Percentiles rank a stretch among this genome's conserved stretches.
phyloP scores from a whole-genome alignment of 2,329 filamentous ascomycete genomes.

The Aureobasidium sp. region DNA sequence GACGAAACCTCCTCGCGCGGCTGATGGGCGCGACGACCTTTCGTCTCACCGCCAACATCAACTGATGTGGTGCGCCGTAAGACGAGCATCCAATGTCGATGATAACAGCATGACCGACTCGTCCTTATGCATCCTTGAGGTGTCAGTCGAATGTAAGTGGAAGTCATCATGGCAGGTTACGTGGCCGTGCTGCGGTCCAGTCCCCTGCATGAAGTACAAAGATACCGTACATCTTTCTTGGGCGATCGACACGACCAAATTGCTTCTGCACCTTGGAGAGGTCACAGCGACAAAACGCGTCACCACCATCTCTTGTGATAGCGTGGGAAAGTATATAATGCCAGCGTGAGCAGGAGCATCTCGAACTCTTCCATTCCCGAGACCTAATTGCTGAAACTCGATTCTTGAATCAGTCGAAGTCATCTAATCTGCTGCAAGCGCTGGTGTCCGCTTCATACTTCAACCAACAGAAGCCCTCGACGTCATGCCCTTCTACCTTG shows the following conservation, averaged over 20 bases:
- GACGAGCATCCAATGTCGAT: neutral
- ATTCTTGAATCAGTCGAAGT: neutral
- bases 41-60: neutral
- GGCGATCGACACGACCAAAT: slow-evolving; percentile 1
- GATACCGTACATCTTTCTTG: neutral
- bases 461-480: neutral
- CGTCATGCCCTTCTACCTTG: neutral
- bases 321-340: neutral
- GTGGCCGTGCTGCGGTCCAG: neutral
- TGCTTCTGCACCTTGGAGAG: neutral
- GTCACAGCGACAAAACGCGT: neutral
- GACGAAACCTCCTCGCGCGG: neutral
- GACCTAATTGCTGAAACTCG: neutral
- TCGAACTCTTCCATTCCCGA: neutral
- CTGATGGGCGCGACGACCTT: neutral
- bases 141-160: neutral
- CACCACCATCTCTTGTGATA: neutral
- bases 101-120: neutral
- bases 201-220: neutral
- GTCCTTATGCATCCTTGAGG: neutral
- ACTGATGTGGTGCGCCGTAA: neutral
- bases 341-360: neutral
- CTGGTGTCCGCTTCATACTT: no score
- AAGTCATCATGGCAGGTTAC: neutral
- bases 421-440: no score